Evolutionary conservation across 2,329 filamentous ascomycete genomes (phyloP).

Genomic region (Domatiomyces globalis): DNA sequence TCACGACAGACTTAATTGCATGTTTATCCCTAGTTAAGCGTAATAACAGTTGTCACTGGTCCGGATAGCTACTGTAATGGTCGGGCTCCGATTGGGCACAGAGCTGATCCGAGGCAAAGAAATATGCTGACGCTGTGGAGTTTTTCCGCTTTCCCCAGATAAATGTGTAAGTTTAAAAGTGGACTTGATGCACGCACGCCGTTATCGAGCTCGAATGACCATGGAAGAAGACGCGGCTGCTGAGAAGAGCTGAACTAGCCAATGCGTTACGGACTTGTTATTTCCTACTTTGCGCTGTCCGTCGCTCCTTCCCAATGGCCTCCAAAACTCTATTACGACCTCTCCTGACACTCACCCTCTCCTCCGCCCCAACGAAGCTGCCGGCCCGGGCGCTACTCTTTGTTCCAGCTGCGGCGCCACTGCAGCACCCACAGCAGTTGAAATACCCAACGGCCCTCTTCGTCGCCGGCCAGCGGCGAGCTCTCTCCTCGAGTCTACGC

Average conservation of each 20-base stretch:
- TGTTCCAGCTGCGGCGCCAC: constrained; percentile 4
- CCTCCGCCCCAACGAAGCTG: constrained; percentile 21
- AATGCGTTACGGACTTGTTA: background rate
- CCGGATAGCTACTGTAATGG: background rate
- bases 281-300: background rate
- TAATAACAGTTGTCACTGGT: no score
- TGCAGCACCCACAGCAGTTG: constrained; percentile 5
- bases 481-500: constrained; percentile 32
- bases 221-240: background rate
- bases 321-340: constrained; percentile 28
- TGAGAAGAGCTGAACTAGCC: background rate
- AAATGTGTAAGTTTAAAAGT: background rate
- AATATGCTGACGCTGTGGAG: background rate
- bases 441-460: constrained; percentile 12
- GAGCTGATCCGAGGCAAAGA: background rate
- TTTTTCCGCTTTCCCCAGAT: background rate
- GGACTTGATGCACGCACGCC: no score
- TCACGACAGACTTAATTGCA: no score
- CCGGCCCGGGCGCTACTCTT: constrained; percentile 15
- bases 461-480: constrained; percentile 24
- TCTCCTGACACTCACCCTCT: constrained; percentile 28
- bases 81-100: background rate
- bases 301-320: constrained; percentile 22
- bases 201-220: no score
- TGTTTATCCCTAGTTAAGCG: no score